These are phyloP conservation scores for Artomyces pyxidatus DNA, from an alignment of 768 basidiomycete genomes.

Conservation along the genomic window DNA sequence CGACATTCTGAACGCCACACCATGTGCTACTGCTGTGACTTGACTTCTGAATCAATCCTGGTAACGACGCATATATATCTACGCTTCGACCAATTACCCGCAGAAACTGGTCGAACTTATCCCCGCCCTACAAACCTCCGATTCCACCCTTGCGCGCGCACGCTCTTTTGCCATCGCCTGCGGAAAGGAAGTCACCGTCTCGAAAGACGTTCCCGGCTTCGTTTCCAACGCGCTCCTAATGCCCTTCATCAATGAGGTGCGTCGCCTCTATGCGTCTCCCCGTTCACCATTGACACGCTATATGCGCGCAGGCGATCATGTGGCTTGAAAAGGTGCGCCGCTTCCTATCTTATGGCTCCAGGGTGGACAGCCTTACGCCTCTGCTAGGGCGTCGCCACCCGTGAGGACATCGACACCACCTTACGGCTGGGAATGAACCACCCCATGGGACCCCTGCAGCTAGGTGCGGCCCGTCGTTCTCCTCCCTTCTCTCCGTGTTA, in stretches of 20 bases:
- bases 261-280: conserved; percentile 6
- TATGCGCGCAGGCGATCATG: conserved; percentile 71
- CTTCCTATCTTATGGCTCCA: not conserved
- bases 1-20: too few species aligned
- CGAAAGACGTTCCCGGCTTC: conserved; percentile 89
- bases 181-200: conserved; percentile 89
- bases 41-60: not conserved
- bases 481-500: too few species aligned
- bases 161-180: conserved; percentile 80
- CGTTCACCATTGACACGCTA: too few species aligned
- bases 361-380: not conserved
- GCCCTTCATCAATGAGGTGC: conserved; percentile 94
- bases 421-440: conserved; percentile 91
- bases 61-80: not conserved
- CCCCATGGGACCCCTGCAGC: conserved; percentile 89
- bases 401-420: conserved; percentile 94
- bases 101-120: conserved; percentile 93
- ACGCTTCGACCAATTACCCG: too few species aligned
- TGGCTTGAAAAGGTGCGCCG: conserved; percentile 71
- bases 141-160: conserved; percentile 66
- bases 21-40: too few species aligned
- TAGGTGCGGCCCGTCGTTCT: conserved; percentile 38
- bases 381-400: conserved; percentile 77
- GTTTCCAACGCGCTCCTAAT: conserved; percentile 93
- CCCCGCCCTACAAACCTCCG: conserved; percentile 83